Evolutionary conservation across 768 basidiomycete genomes (phyloP), one percentile per base, ranked within the genome.

Genomic region (Grammothele lineata): DNA sequence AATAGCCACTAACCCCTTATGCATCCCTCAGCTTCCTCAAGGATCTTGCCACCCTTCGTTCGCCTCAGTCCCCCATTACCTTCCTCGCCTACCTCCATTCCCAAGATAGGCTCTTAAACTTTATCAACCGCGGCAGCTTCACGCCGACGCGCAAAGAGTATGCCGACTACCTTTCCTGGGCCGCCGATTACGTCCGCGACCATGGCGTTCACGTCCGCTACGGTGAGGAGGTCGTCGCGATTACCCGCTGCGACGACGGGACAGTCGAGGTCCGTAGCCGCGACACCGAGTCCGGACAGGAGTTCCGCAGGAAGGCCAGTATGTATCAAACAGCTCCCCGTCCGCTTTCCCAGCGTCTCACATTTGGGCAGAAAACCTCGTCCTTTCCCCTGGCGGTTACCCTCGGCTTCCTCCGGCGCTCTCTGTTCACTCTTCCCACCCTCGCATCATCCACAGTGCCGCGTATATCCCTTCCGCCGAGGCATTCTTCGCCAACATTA

Each of bases 111-210:
- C 67, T 80, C 30, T 51, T 73, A 22, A 61, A 70, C 27, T 80
- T 78, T 66, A 77, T 79, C 55, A 78, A 80, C 57, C 70, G 73
- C 24, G 72, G 73, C 2, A 73, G 71, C 12, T 74, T 68, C 34
- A 69, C 73, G 24, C 78, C 78, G 9, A 73, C 74, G 17, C 72
- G 78, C 22, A 72, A 71, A 46, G 78, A 80, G 50, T 78, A 71
- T 47, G 66, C 76, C 4, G 77, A 79, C 58, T 80, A 80, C 59
- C 67, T 80, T 15, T 56, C 70, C 8, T 78, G 76, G 76, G 75
- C 74, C 8, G 74, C 78, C 1, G 53, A 58, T 7, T 67, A 68
- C 37, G 76, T 76, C 2, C 65, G 73, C 54, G 55, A 61, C 2
- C 65, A 67, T 17, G 76, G 77, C 8, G 56, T 75, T 38, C 62